Evolutionary conservation across 768 basidiomycete genomes (phyloP).

Genomic region (Lentinula sp.): DNA sequence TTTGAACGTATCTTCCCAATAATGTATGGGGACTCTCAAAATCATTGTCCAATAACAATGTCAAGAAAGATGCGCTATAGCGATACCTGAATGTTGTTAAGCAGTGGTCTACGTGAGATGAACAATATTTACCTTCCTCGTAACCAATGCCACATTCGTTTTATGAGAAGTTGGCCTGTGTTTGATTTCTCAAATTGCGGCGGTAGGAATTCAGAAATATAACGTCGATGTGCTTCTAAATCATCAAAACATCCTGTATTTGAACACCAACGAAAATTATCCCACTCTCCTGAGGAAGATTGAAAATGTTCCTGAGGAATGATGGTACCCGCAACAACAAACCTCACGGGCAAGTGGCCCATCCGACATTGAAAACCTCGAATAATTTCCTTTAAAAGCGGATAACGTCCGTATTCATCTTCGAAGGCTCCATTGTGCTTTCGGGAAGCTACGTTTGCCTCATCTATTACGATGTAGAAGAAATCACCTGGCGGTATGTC

Average conservation of each 20-base stretch:
- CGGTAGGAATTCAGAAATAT: slow-evolving; percentile 5
- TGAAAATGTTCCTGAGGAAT: slow-evolving; percentile 1
- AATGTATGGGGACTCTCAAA: not conserved
- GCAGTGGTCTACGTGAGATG: not conserved
- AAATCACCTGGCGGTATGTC: not conserved
- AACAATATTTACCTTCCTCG: slow-evolving; percentile 7
- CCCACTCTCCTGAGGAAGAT: not conserved
- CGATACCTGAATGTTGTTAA: not conserved
- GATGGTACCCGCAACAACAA: slow-evolving; percentile 2
- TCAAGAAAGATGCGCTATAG: not conserved
- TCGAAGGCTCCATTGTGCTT: not conserved
- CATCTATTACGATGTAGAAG: slow-evolving; percentile 4
- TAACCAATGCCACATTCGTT: slow-evolving; percentile 10
- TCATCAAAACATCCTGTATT: slow-evolving; percentile 6
- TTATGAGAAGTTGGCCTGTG: not conserved
- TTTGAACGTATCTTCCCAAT: not conserved
- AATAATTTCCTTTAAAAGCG: slow-evolving; percentile 5
- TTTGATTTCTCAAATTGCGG: not conserved
- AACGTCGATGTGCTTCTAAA: not conserved
- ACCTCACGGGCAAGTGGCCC: not conserved
- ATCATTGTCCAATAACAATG: not conserved
- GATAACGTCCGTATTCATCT: slow-evolving; percentile 1
- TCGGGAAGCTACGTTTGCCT: slow-evolving; percentile 2
- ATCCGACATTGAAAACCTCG: not conserved
- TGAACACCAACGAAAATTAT: slow-evolving; percentile 6